Evolutionary conservation across 2,329 filamentous ascomycete genomes (phyloP).

Genomic region (Sclerotiophoma versabilis): DNA sequence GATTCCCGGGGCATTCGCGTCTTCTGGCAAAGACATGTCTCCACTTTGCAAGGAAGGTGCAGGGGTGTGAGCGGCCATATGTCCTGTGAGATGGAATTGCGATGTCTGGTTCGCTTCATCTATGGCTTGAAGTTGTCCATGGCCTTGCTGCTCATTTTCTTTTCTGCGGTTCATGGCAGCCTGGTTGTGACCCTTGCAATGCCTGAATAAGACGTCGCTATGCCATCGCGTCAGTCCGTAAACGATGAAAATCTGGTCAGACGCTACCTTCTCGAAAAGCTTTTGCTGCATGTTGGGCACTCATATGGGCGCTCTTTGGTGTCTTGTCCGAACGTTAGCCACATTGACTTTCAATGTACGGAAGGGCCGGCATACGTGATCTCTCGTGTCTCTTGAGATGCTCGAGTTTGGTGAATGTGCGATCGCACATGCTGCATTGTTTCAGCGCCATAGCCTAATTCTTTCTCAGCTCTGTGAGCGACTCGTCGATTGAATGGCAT

Average conservation of each 20-base stretch:
- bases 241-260: constrained; percentile 19
- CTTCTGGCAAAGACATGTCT: constrained; percentile 9
- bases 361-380: constrained; percentile 55
- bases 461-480: constrained; percentile 19
- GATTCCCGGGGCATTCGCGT: constrained; percentile 6
- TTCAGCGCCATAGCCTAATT: constrained; percentile 45
- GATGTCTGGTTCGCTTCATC: constrained; percentile 29
- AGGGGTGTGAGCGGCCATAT: constrained; percentile 14
- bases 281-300: constrained; percentile 61
- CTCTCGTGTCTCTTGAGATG: constrained; percentile 64
- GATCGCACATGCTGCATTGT: constrained; percentile 57
- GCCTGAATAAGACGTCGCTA: constrained; percentile 60
- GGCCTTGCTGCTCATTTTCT: constrained; percentile 37
- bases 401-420: constrained; percentile 63
- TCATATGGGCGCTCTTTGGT: constrained; percentile 63
- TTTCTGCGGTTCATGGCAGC: constrained; percentile 48
- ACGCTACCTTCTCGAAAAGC: constrained; percentile 61
- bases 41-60: constrained; percentile 15
- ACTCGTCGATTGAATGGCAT: constrained; percentile 14
- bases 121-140: constrained; percentile 32
- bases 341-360: neutral
- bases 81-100: constrained; percentile 11
- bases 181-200: constrained; percentile 60
- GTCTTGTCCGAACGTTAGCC: constrained; percentile 49
- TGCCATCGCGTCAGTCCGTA: constrained; percentile 27